Base-by-base conservation (phyloP, 1,284 basidiomycete species). In the Ceratobasidium sp. region DNA sequence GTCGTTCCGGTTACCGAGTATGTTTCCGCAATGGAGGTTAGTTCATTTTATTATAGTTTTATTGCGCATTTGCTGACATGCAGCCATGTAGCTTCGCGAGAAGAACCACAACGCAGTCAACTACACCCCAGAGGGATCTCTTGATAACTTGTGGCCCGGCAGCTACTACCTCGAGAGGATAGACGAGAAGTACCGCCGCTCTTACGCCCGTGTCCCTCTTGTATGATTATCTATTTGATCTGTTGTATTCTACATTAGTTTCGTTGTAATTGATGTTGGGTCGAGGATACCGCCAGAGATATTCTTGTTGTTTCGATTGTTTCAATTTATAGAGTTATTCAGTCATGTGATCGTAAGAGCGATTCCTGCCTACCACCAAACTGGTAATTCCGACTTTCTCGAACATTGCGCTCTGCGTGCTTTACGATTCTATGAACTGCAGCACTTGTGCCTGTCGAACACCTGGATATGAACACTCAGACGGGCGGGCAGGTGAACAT, bases 131-230 rank as follows among this genome's bases (percentile, higher is more conserved):
- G 88, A 91, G 77, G 97, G 97, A 76, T 91, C 90, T 42, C 85
- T 97, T 78, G 92, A 95, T 80, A 92, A 98, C 88, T 92, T 99
- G 83, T 97, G 95, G 93, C 92, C 94, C 1, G 95, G 95, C 63
- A 88, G 93, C 26, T 99, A 92, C 88, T 99, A 99, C 89, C 93
- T 99, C 80, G 92, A 93, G 81, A 90, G 89, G 82, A 92, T 98
- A 81, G 97, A 99, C 86, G 86, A 89, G 82, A 97, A 96, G 86
- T 97, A 92, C 90, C 89, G 97, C 82, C 90, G 97, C 83, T 95
- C 93, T 83, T 99, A 99, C 86, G 17, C 67, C 31, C 67, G 80
- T 58, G 78, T 77, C 23, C 79, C 80, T n/a, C 23, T 45, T 73
- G 68, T 56, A 61, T 73, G 42, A 73, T 13, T 17, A 47, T 49